Evolutionary conservation across 805 yeast species (phyloP).

Genomic region (Ogataea glucozyma): DNA sequence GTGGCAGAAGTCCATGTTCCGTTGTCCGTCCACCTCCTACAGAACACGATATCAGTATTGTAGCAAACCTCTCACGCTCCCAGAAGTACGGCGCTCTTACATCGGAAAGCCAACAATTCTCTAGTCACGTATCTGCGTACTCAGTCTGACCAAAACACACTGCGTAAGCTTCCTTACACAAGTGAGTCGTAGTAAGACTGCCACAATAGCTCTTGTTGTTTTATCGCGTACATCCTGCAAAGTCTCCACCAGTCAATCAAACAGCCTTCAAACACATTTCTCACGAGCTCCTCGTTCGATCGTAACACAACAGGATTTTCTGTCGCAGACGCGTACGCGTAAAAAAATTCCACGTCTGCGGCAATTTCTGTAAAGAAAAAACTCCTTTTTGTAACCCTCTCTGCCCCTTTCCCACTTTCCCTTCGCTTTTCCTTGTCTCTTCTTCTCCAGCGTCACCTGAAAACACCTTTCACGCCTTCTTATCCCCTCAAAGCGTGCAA

Average conservation of each 20-base stretch:
- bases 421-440: slow-evolving; percentile 1
- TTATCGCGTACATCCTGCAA: background rate
- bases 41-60: too few species aligned
- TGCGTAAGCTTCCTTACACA: too few species aligned
- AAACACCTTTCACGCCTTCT: background rate
- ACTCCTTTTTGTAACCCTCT: too few species aligned
- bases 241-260: background rate
- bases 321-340: slow-evolving; percentile 6
- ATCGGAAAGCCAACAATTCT: too few species aligned
- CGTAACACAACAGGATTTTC: background rate
- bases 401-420: too few species aligned
- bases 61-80: too few species aligned
- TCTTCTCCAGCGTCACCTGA: background rate
- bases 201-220: background rate
- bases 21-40: too few species aligned
- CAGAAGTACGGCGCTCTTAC: too few species aligned
- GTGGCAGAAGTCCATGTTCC: too few species aligned
- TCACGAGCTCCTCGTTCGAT: background rate
- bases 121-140: too few species aligned
- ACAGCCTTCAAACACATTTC: background rate
- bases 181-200: too few species aligned
- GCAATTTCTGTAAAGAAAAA: background rate
- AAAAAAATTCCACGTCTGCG: slow-evolving; percentile 1
- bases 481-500: background rate
- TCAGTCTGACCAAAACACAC: too few species aligned